Percentiles rank a stretch among this genome's conserved stretches.
Evolutionary conservation across 2,329 filamentous ascomycete species (phyloP).

Genomic region (Fusarium sp.): DNA sequence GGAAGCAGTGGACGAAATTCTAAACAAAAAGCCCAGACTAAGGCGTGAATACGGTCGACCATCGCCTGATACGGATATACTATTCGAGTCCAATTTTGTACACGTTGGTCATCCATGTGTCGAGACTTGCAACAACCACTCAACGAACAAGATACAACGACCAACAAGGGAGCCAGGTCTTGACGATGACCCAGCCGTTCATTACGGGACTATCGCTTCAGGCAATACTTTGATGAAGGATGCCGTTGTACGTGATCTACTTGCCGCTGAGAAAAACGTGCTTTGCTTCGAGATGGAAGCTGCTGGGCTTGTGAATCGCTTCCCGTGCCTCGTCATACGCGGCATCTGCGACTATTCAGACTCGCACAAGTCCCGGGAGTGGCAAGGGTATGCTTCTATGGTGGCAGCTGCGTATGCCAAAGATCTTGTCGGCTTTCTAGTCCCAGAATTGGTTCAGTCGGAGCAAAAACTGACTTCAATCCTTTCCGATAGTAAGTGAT

Average conservation of each 20-base stretch:
- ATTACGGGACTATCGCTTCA: constrained; percentile 38
- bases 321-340: constrained; percentile 51
- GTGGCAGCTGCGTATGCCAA: constrained; percentile 47
- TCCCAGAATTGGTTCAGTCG: neutral
- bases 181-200: neutral
- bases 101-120: neutral
- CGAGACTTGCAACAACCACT: neutral
- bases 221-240: constrained; percentile 52
- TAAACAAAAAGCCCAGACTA: neutral
- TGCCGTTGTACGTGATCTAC: constrained; percentile 47
- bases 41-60: neutral
- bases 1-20: neutral
- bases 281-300: constrained; percentile 47
- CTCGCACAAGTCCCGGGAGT: constrained; percentile 52
- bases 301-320: constrained; percentile 39
- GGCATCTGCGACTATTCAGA: constrained; percentile 56
- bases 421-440: neutral
- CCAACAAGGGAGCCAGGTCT: neutral
- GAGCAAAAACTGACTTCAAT: neutral
- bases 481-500: neutral
- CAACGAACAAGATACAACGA: neutral
- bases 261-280: constrained; percentile 29
- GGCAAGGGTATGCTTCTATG: constrained; percentile 51
- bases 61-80: neutral
- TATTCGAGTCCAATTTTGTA: neutral